These are phyloP conservation scores for Agastache rugosa DNA, from an alignment of 257 asterid genomes.

Conservation along the genomic window DNA sequence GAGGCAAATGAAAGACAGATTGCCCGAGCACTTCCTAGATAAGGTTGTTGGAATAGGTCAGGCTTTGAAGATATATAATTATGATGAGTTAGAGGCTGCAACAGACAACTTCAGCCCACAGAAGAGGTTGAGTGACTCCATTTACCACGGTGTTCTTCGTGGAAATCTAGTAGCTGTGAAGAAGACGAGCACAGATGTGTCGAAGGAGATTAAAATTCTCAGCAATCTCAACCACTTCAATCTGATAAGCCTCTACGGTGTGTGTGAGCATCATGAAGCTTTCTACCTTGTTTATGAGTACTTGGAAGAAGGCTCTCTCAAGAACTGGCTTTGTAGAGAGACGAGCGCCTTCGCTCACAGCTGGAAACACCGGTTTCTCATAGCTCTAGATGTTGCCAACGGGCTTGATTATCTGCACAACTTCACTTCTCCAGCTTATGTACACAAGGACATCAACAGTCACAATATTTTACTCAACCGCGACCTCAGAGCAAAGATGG, in stretches of 20 bases:
- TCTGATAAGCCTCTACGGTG: constrained; percentile 63
- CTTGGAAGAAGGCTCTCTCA: constrained; percentile 67
- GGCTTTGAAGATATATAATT: constrained; percentile 47
- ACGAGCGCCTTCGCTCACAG: constrained; percentile 40
- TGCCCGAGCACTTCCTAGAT: constrained; percentile 44
- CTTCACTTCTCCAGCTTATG: constrained; percentile 67
- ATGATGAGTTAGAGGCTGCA: constrained; percentile 56
- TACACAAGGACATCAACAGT: constrained; percentile 63
- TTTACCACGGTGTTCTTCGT: constrained; percentile 53
- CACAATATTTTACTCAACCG: constrained; percentile 54
- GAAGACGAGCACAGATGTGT: constrained; percentile 44
- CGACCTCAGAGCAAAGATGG: constrained; percentile 68
- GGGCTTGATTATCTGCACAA: constrained; percentile 78
- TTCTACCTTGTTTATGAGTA: constrained; percentile 68
- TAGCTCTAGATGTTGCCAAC: constrained; percentile 73
- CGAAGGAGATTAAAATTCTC: constrained; percentile 60
- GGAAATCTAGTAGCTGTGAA: constrained; percentile 57
- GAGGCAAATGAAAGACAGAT: constrained; percentile 20
- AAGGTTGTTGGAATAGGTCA: constrained; percentile 47
- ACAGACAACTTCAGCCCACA: constrained; percentile 54
- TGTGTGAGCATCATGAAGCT: constrained; percentile 46
- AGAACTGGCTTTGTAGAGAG: constrained; percentile 54
- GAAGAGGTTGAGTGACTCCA: constrained; percentile 47
- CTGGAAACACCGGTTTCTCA: constrained; percentile 60
- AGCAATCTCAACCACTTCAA: constrained; percentile 68